These are phyloP conservation scores for Conringia planisiliqua DNA, from an alignment of 345 rosid genomes.

Conservation along the genomic window DNA sequence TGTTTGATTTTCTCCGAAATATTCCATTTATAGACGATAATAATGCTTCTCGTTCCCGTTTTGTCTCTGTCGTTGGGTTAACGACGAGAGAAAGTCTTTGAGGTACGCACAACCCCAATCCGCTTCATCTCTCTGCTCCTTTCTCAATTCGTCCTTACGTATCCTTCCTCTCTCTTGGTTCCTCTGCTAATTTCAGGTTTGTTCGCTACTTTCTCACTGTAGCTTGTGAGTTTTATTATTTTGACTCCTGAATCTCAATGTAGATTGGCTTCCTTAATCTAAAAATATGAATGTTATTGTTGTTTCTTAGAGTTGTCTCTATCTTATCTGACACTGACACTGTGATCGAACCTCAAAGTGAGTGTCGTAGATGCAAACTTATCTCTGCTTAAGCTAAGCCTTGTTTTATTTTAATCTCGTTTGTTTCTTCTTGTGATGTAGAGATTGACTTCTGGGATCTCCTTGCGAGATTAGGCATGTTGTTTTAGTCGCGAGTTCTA, in stretches of 20 bases:
- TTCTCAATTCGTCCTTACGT: constrained; percentile 1
- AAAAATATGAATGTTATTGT: background rate
- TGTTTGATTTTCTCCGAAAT: background rate
- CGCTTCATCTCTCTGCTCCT: constrained; percentile 14
- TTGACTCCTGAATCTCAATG: background rate
- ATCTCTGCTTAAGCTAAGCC: background rate
- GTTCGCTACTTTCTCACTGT: background rate
- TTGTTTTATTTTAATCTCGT: background rate
- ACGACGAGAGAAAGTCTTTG: background rate
- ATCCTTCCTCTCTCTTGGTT: background rate
- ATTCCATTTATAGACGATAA: background rate
- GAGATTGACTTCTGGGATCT: background rate
- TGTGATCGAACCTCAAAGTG: constrained; percentile 3
- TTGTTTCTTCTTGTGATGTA: background rate
- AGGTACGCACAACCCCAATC: constrained; percentile 46
- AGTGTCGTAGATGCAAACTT: background rate
- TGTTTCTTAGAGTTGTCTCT: background rate
- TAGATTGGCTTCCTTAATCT: background rate
- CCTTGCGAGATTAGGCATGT: constrained; percentile 13
- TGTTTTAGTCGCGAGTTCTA: constrained; percentile 31
- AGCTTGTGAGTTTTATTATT: background rate
- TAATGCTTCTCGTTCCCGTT: background rate
- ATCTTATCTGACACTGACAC: background rate
- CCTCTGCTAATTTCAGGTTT: background rate
- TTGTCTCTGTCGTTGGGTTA: background rate